Conservation (phyloP, 495 filamentous ascomycete genomes). For the Penicillium robsamsonii region DNA sequence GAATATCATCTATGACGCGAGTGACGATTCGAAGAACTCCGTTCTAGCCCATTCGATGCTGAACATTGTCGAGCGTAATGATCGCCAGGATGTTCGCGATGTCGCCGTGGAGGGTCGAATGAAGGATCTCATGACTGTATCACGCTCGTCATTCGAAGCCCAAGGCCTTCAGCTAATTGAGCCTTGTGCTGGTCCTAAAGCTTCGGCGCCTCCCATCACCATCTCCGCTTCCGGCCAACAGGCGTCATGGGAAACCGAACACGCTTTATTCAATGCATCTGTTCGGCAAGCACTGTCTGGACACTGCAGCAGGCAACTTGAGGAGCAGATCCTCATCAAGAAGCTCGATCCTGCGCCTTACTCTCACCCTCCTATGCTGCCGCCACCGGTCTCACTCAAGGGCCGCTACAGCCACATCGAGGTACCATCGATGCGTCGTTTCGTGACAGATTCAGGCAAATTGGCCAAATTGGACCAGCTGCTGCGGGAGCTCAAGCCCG, state of each 20-base stretch:
- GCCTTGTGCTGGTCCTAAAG: constrained; percentile 69
- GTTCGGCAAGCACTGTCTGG: constrained; percentile 74
- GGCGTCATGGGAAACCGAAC: constrained; percentile 63
- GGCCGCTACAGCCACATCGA: constrained; percentile 82
- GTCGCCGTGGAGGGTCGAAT: constrained; percentile 73
- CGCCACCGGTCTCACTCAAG: constrained; percentile 73
- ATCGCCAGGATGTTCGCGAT: constrained; percentile 63
- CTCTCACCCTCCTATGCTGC: constrained; percentile 62
- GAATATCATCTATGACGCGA: constrained; percentile 58
- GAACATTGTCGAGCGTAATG: constrained; percentile 69
- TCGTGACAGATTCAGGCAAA: constrained; percentile 97
- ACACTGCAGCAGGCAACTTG: constrained; percentile 57
- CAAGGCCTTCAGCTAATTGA: constrained; percentile 75
- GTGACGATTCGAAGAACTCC: constrained; percentile 39
- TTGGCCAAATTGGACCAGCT: constrained; percentile 88
- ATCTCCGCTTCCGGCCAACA: constrained; percentile 70
- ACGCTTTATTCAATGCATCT: constrained; percentile 72
- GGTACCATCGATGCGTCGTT: constrained; percentile 97
- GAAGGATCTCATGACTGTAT: constrained; percentile 74
- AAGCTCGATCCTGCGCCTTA: constrained; percentile 64
- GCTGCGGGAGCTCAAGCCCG: constrained; percentile 82
- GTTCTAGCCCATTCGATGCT: constrained; percentile 74
- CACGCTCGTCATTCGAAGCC: constrained; percentile 60
- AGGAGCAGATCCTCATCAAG: constrained; percentile 68
- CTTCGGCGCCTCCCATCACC: constrained; percentile 84